phyloP scores from a whole-genome alignment of 2,329 filamentous ascomycete species.

The Nemania abortiva region DNA sequence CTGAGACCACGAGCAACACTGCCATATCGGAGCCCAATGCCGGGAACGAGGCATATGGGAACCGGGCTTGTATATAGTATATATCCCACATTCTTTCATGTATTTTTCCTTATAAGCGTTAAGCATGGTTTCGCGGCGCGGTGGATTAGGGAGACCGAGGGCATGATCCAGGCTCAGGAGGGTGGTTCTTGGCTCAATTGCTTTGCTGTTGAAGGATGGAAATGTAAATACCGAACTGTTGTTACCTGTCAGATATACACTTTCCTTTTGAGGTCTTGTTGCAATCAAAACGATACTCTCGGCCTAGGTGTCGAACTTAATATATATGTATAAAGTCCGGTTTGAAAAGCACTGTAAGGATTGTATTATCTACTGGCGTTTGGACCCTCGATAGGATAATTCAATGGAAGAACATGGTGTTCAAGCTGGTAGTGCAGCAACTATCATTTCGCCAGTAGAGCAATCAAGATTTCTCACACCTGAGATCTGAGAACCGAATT shows the following conservation, averaged over 20 bases:
- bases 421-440: too few relatives aligned
- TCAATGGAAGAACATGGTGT: neutral
- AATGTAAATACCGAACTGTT: constrained; percentile 23
- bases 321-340: neutral
- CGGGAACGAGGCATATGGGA: constrained; percentile 5
- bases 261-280: constrained; percentile 8
- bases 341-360: neutral
- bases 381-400: neutral
- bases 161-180: constrained; percentile 11
- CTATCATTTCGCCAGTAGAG: too few relatives aligned
- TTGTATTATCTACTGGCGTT: neutral
- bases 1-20: neutral
- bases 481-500: too few relatives aligned
- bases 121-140: constrained; percentile 18
- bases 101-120: constrained; percentile 27
- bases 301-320: neutral
- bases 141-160: constrained; percentile 4
- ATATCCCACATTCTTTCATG: constrained; percentile 27
- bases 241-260: constrained; percentile 19
- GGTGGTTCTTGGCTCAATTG: constrained; percentile 12
- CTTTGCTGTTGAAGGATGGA: constrained; percentile 19
- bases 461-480: too few relatives aligned
- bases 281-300: neutral
- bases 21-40: neutral
- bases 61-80: constrained; percentile 21